phyloP scores from a whole-genome alignment of 345 rosid species.

The Sisymbrium altissimum region DNA sequence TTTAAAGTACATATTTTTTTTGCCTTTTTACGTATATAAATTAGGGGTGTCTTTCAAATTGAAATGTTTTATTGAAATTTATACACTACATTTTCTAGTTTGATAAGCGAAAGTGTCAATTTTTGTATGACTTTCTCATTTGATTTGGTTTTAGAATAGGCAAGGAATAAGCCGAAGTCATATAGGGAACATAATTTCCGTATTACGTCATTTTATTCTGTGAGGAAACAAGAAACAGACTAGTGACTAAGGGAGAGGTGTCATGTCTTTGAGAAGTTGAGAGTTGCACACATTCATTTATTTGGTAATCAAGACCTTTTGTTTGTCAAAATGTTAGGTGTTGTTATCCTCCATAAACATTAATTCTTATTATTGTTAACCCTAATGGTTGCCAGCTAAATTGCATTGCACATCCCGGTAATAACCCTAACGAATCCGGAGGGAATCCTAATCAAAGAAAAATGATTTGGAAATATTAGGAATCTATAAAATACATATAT shows the following conservation, averaged over 20 bases:
- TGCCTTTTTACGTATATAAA: too few species aligned
- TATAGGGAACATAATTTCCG: not conserved
- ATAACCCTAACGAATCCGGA: not conserved
- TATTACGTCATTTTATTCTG: slow-evolving; percentile 18
- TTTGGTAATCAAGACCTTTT: slow-evolving; percentile 1
- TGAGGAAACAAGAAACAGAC: slow-evolving; percentile 24
- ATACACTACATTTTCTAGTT: not conserved
- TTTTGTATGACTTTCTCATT: not conserved
- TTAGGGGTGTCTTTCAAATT: not conserved
- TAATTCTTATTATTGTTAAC: not conserved
- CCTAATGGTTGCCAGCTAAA: slow-evolving; percentile 22
- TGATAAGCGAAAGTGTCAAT: not conserved
- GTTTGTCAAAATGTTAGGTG: slow-evolving; percentile 6
- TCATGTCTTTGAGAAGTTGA: slow-evolving; percentile 18
- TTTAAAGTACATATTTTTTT: not conserved
- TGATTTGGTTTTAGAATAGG: slow-evolving; percentile 1
- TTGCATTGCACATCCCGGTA: not conserved
- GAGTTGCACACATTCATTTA: slow-evolving; percentile 14
- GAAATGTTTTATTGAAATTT: not conserved
- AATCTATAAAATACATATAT: too few species aligned
- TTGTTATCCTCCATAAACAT: not conserved
- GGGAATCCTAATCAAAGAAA: not conserved
- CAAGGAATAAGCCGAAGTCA: slow-evolving; percentile 3
- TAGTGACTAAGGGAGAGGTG: slow-evolving; percentile 9
- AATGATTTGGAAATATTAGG: not conserved